phyloP scores from a whole-genome alignment of 306 rosid genomes.

The Malus asiatica region DNA sequence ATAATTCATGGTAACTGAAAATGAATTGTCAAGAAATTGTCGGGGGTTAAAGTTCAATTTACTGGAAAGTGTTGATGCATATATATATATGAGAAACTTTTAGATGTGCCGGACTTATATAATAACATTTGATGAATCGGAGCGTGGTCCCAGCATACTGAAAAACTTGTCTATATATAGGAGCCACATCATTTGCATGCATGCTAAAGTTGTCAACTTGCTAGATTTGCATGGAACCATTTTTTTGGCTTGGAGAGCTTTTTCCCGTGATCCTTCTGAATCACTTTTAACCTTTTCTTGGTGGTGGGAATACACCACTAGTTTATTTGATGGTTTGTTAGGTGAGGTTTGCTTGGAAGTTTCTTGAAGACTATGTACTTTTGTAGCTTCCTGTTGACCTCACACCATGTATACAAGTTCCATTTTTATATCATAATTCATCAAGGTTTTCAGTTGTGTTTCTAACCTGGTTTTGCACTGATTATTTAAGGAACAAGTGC shows the following conservation, averaged over 20 bases:
- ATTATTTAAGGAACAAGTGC: background rate
- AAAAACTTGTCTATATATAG: background rate
- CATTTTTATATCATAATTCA: background rate
- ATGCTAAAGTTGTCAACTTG: background rate
- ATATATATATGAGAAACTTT: too few relatives aligned
- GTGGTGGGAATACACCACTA: background rate
- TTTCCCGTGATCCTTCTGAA: background rate
- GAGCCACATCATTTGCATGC: background rate
- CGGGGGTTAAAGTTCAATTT: background rate
- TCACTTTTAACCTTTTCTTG: background rate
- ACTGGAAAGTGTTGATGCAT: background rate
- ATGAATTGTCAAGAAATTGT: slow-evolving; percentile 2
- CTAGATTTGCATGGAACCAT: background rate
- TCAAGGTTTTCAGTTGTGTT: background rate
- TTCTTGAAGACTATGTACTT: background rate
- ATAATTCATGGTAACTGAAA: background rate
- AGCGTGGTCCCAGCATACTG: too few relatives aligned
- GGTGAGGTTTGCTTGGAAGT: background rate
- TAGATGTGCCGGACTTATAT: too few relatives aligned
- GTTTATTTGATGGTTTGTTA: background rate
- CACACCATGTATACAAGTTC: background rate
- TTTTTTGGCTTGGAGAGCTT: background rate
- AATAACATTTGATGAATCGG: too few relatives aligned
- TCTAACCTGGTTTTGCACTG: background rate
- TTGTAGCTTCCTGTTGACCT: background rate